Conservation (phyloP, 1,284 basidiomycete genomes). For the Moesziomyces parantarcticus region DNA sequence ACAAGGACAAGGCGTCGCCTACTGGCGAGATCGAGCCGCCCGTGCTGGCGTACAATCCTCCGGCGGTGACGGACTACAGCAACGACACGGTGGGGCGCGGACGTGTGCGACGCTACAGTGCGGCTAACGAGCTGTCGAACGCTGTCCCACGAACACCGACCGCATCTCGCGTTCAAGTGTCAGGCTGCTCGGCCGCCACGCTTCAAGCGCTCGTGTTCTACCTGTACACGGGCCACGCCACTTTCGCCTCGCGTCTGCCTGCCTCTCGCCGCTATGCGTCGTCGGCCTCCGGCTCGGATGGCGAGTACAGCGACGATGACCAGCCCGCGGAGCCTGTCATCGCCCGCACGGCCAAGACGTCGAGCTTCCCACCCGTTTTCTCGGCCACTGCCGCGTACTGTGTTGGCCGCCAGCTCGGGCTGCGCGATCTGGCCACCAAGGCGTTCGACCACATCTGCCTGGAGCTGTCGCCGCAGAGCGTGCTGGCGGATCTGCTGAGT, state of each 20-base stretch:
- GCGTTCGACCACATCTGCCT: slow-evolving; percentile 53
- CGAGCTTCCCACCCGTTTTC: slow-evolving; percentile 48
- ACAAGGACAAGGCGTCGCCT: slow-evolving; percentile 33
- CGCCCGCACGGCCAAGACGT: slow-evolving; percentile 23
- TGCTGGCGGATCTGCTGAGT: slow-evolving; percentile 50
- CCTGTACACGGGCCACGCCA: slow-evolving; percentile 56
- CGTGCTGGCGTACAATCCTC: background rate
- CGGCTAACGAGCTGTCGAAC: slow-evolving; percentile 30
- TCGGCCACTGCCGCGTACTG: slow-evolving; percentile 54
- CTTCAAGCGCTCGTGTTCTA: slow-evolving; percentile 57
- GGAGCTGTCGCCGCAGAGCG: slow-evolving; percentile 45
- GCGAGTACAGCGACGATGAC: slow-evolving; percentile 16
- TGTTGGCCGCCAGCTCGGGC: slow-evolving; percentile 52
- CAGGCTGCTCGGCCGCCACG: slow-evolving; percentile 47
- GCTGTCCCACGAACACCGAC: slow-evolving; percentile 1
- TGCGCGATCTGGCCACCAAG: slow-evolving; percentile 44
- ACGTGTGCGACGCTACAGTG: slow-evolving; percentile 32
- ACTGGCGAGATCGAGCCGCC: slow-evolving; percentile 12
- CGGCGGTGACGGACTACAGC: slow-evolving; percentile 13
- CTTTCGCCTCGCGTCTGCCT: slow-evolving; percentile 37
- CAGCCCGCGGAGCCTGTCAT: background rate
- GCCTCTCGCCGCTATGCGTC: slow-evolving; percentile 16
- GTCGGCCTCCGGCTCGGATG: slow-evolving; percentile 14
- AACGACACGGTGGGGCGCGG: slow-evolving; percentile 11
- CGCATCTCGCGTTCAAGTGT: slow-evolving; percentile 35